phyloP scores from a whole-genome alignment of 495 filamentous ascomycete genomes.

The Talaromyces ruber region DNA sequence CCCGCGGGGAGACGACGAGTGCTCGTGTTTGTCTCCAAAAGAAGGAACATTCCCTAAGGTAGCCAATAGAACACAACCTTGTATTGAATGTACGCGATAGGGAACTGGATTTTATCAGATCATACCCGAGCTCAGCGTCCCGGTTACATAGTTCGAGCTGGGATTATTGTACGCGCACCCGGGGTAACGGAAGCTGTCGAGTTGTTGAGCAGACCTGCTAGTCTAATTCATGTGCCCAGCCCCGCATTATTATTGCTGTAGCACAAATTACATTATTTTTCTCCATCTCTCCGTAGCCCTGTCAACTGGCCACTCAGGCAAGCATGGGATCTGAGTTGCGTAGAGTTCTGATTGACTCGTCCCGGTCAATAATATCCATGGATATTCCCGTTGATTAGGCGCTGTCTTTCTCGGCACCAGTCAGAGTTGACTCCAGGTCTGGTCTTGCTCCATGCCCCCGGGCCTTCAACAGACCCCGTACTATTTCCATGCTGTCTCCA shows the following conservation, averaged over 20 bases:
- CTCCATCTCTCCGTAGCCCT: neutral
- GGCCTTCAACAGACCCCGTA: neutral
- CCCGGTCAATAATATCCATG: neutral
- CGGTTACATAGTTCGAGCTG: neutral
- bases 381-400: neutral
- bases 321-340: neutral
- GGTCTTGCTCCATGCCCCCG: neutral
- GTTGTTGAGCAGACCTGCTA: neutral
- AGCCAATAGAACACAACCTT: neutral
- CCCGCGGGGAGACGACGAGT: neutral
- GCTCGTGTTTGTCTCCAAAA: neutral
- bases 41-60: neutral
- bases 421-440: neutral
- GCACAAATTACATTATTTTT: slow-evolving; percentile 2
- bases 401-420: neutral
- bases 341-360: neutral
- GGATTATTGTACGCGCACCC: slow-evolving; percentile 15
- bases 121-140: neutral
- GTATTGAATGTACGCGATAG: neutral
- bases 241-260: neutral
- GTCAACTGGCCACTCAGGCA: neutral
- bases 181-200: slow-evolving; percentile 34
- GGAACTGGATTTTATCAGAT: neutral
- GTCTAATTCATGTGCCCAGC: neutral
- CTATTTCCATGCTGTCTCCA: neutral